These are phyloP conservation scores for Lentithecium fluviatile DNA, from an alignment of 495 filamentous ascomycete genomes.

Conservation along the genomic window DNA sequence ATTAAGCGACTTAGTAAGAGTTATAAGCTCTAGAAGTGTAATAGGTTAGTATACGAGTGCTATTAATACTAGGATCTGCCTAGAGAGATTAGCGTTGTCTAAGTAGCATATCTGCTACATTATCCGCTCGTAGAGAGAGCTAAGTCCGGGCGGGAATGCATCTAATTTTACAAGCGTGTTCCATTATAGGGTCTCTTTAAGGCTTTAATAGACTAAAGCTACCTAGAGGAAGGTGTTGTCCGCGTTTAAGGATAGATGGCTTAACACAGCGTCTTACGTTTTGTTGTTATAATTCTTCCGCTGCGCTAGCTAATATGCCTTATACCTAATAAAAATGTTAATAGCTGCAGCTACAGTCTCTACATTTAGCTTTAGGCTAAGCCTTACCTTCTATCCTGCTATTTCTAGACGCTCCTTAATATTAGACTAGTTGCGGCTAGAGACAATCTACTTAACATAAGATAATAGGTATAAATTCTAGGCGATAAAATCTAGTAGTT, in stretches of 20 bases:
- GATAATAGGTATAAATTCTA: constrained; percentile 3
- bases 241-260: constrained; percentile 32
- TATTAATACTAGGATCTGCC: constrained; percentile 1
- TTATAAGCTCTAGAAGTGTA: too few relatives aligned
- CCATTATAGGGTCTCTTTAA: constrained; percentile 8
- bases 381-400: constrained; percentile 9
- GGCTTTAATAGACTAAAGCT: constrained; percentile 35
- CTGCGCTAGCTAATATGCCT: constrained; percentile 4
- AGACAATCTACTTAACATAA: constrained; percentile 14
- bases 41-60: constrained; percentile 1
- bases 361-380: constrained; percentile 14
- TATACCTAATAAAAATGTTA: background rate
- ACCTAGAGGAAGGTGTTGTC: constrained; percentile 28
- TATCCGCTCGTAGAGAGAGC: constrained; percentile 41
- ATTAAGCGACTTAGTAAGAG: too few relatives aligned
- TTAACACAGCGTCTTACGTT: constrained; percentile 2
- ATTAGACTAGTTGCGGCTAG: constrained; percentile 15
- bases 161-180: constrained; percentile 7
- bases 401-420: constrained; percentile 7
- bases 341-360: constrained; percentile 9
- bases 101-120: constrained; percentile 36
- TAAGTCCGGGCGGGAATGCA: constrained; percentile 38
- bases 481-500: constrained; percentile 9
- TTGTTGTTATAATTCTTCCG: constrained; percentile 32
- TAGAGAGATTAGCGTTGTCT: constrained; percentile 35